Evolutionary conservation across 2,329 filamentous ascomycete genomes (phyloP), one percentile per base, ranked within the genome.

Genomic region (Torrubiellomyces zombiae): DNA sequence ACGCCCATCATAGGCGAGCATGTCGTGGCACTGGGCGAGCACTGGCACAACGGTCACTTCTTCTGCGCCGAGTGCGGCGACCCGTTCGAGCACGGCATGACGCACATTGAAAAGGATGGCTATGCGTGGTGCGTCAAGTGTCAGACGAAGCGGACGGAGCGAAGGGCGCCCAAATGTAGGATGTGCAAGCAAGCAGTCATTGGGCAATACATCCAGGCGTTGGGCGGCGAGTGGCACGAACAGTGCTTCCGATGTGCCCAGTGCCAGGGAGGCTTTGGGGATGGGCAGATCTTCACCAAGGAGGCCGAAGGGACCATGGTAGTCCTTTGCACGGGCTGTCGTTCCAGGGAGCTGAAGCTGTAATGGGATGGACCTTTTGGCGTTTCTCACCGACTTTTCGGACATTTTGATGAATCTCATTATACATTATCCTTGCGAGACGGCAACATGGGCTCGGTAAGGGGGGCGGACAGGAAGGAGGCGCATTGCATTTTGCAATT

Each of bases 1-100:
- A 98, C 89, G 6, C 86, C 89, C 4, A 98, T 98, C 42, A 74
- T 95, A 38, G 85, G 85, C 20, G 85, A 95, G 51, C 82, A 95
- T 37, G 75, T 94, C 16, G 75, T 94, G 9, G 89, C 89, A 2
- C 81, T 92, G 28, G 89, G 89, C 1, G 70, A 75, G n/a, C 83
- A 93, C 53, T 98, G 82, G 80, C 89, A 98, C 49, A 79, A 80
- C 26, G 89, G 89, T 0, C 89, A 98, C 54, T 98, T 98, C 57
- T 98, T 98, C 65, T 98, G 89, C 45, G 89, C 89, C 20, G 83
- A 98, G 60, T 98, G 89, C 47, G 89, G 89, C 37, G 86, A 98
- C 55, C 86, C 89, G 1, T 98, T 98, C 46, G 81, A 64, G 36
- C 60, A 62, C 23, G 67, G 67, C 31, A 67, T 63, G 53, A 75